A percentile compares a stretch with the other conserved stretches of the same genome.
These are phyloP conservation scores for Calophaca sinica DNA, from an alignment of 306 rosid genomes.

Conservation along the genomic window DNA sequence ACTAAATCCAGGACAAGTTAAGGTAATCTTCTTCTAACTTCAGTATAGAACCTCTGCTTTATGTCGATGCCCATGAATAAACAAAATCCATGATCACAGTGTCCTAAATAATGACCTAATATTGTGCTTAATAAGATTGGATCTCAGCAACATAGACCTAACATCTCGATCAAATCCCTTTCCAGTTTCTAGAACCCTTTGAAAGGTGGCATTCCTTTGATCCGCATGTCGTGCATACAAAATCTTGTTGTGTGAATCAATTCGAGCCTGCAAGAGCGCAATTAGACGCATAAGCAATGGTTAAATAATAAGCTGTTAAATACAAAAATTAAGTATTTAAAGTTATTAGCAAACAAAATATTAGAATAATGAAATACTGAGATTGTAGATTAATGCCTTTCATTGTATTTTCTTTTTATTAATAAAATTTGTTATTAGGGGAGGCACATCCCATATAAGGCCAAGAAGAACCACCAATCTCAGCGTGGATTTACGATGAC, in stretches of 20 bases:
- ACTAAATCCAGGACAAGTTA: too few relatives aligned
- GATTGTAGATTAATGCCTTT: too few relatives aligned
- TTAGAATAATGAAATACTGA: too few relatives aligned
- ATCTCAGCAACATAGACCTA: conserved; percentile 84
- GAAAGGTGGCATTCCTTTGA: conserved; percentile 96
- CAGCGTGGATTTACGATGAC: too few relatives aligned
- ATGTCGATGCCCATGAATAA: too few relatives aligned
- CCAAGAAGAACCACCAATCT: too few relatives aligned
- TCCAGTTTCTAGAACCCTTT: conserved; percentile 86
- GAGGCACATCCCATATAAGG: too few relatives aligned
- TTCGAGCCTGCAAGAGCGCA: conserved; percentile 76
- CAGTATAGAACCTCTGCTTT: too few relatives aligned
- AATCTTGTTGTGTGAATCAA: conserved; percentile 96
- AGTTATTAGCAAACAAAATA: background rate
- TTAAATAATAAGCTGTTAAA: background rate
- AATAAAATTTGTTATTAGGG: too few relatives aligned
- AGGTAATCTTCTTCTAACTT: too few relatives aligned
- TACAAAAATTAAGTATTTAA: too few relatives aligned
- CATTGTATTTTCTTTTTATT: too few relatives aligned
- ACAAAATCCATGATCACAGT: conserved; percentile 46
- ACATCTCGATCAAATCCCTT: conserved; percentile 80
- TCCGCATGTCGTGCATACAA: conserved; percentile 96
- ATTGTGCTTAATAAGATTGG: conserved; percentile 78
- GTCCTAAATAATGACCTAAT: conserved; percentile 56
- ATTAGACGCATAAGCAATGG: conserved; percentile 14